Base-by-base conservation (phyloP, 495 filamentous ascomycete genomes). In the Podospora didyma region DNA sequence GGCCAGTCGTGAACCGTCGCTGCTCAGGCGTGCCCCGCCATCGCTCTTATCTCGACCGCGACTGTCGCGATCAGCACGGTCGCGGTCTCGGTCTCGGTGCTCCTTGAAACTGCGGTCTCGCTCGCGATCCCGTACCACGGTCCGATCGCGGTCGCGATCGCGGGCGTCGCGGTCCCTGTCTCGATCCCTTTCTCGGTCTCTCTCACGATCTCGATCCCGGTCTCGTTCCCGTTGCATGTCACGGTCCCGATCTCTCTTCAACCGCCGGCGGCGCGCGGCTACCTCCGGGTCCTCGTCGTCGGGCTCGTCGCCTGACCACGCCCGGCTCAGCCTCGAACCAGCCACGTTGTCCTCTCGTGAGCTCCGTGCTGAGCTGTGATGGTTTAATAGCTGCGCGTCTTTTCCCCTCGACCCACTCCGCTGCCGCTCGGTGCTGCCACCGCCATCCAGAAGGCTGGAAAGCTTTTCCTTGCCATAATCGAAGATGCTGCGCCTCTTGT, bases 391-490 rank as follows among this genome's bases (percentile, higher is more conserved):
- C 26, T 31, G 12, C 51, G 12, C 62, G 10, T 61, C 62, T 9
- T 63, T 65, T 6, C 58, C 52, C 1, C 63, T 44, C 0, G 61
- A 64, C 5, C 58, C 61, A 51, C 65, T 66, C 24, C 67, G 65
- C 28, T 56, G 53, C 12, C 60, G 45, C 10, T 63, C 67, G 6
- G 37, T 35, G 21, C 17, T 17, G 7, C n/a, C 46, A 26, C 49
- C 59, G n/a, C 60, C 60, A 14, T 50, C 57, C 19, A 69, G 46
- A 42, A 66, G 60, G 6, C 37, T 68, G 10, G 54, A 39, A 16
- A 66, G 24, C 45, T 63, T 66, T 14, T 63, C 62, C 54, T 62
- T 66, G 47, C 20, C 19, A 12, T 63, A 26, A 16, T 65, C 63
- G 41, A 53, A 56, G 9, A 66, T 24, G 49, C 59, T 53, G 20